Percentiles rank a stretch among this genome's conserved stretches.
These are phyloP conservation scores for Argentina anserina DNA, from an alignment of 306 rosid species.

Conservation along the genomic window DNA sequence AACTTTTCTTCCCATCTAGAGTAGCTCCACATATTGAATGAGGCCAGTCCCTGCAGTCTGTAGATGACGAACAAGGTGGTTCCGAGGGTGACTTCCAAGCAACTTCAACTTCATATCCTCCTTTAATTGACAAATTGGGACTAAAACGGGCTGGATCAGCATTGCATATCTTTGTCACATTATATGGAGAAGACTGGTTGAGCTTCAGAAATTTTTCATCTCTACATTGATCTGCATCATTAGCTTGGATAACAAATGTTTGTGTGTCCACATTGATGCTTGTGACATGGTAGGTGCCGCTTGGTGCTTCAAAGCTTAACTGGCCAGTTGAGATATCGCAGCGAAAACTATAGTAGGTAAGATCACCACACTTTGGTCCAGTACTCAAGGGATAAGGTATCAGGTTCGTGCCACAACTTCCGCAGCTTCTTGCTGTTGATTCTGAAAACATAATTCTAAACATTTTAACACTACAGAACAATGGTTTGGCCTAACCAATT, in stretches of 20 bases:
- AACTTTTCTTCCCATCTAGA: constrained; percentile 43
- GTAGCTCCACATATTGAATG: constrained; percentile 54
- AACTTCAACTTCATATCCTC: constrained; percentile 51
- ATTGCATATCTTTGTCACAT: constrained; percentile 40
- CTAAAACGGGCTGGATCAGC: constrained; percentile 37
- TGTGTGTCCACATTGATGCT: constrained; percentile 43
- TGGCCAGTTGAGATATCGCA: constrained; percentile 54
- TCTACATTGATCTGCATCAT: constrained; percentile 36
- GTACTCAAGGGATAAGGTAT: constrained; percentile 75
- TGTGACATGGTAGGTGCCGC: constrained; percentile 45
- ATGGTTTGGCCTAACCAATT: not conserved
- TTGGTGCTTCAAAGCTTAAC: constrained; percentile 46
- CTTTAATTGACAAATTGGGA: constrained; percentile 32
- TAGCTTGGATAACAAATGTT: constrained; percentile 40
- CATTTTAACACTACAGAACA: constrained; percentile 4
- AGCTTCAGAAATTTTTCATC: constrained; percentile 37
- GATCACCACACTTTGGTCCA: constrained; percentile 62
- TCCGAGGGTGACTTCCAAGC: constrained; percentile 49
- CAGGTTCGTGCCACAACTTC: constrained; percentile 69
- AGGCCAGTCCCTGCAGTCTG: constrained; percentile 70
- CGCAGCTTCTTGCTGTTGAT: constrained; percentile 47
- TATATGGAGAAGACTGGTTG: constrained; percentile 58
- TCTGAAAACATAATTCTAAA: constrained; percentile 34
- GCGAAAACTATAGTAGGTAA: constrained; percentile 44
- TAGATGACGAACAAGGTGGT: constrained; percentile 49